Conservation (phyloP, 352 stramenopile species). For the Lagenidium giganteum region DNA sequence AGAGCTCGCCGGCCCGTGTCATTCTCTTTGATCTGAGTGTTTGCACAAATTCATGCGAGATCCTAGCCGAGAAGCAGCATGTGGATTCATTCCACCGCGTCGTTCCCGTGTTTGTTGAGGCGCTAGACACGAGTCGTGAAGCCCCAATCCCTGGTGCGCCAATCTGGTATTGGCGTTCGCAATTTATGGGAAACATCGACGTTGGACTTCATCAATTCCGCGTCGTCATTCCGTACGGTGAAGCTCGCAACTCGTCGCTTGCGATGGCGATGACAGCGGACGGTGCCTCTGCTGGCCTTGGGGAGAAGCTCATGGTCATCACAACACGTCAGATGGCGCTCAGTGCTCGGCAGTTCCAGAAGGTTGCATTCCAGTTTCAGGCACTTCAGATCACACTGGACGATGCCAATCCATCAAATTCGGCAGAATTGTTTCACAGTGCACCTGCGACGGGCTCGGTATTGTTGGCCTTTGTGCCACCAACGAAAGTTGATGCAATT, state of each 20-base stretch:
- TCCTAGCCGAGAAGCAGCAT: no score
- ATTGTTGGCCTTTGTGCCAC: constrained; percentile 17
- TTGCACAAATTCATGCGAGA: no score
- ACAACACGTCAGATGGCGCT: constrained; percentile 33
- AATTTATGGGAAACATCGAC: constrained; percentile 19
- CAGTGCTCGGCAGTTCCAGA: constrained; percentile 50
- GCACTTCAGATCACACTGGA: constrained; percentile 15
- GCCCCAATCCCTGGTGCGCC: no score
- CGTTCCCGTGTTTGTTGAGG: constrained; percentile 25
- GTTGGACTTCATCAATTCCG: constrained; percentile 30
- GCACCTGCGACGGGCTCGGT: neutral
- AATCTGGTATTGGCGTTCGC: neutral
- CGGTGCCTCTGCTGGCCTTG: constrained; percentile 5
- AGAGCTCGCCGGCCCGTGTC: no score
- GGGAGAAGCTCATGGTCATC: constrained; percentile 23
- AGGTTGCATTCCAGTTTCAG: constrained; percentile 31
- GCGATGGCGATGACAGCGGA: constrained; percentile 2
- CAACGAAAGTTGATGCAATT: constrained; percentile 18
- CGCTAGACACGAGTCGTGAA: constrained; percentile 43
- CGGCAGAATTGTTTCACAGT: neutral
- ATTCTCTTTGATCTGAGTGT: no score
- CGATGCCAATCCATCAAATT: neutral
- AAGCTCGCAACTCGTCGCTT: constrained; percentile 7
- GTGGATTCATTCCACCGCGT: no score
- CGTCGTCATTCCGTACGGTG: constrained; percentile 28